A percentile compares a stretch with the other conserved stretches of the same genome.
Conservation (phyloP, 2,329 filamentous ascomycete species). For the Colletotrichum gigasporum region DNA sequence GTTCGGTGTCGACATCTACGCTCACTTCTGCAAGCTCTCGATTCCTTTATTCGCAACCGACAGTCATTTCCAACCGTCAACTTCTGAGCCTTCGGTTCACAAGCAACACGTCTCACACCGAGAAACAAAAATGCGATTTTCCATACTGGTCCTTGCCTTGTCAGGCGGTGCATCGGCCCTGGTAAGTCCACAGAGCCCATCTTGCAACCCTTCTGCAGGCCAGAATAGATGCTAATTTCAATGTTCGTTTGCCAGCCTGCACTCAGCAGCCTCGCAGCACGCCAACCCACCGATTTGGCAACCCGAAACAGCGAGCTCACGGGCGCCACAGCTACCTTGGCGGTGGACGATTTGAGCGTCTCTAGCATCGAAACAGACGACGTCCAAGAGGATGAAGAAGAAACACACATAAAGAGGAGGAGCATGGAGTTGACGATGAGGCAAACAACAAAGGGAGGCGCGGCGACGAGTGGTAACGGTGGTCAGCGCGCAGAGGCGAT, state of each 20-base stretch:
- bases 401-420: neutral
- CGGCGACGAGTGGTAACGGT: neutral
- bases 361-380: neutral
- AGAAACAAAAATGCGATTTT: constrained; percentile 16
- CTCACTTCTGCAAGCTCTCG: constrained; percentile 18
- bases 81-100: neutral
- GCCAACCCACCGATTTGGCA: neutral
- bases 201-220: neutral
- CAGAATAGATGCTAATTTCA: neutral
- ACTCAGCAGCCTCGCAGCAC: neutral
- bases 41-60: constrained; percentile 4
- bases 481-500: neutral
- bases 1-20: constrained; percentile 16
- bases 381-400: neutral
- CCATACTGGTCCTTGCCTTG: constrained; percentile 18
- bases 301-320: constrained; percentile 8
- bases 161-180: constrained; percentile 20
- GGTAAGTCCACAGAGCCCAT: constrained; percentile 4
- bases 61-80: constrained; percentile 18
- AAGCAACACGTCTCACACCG: neutral
- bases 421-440: neutral
- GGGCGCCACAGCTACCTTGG: neutral
- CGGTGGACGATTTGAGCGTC: neutral
- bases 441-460: neutral
- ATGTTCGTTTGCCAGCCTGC: constrained; percentile 5